Base-by-base conservation (phyloP, 176 grass and related monocot species). In the Areca catechu region DNA sequence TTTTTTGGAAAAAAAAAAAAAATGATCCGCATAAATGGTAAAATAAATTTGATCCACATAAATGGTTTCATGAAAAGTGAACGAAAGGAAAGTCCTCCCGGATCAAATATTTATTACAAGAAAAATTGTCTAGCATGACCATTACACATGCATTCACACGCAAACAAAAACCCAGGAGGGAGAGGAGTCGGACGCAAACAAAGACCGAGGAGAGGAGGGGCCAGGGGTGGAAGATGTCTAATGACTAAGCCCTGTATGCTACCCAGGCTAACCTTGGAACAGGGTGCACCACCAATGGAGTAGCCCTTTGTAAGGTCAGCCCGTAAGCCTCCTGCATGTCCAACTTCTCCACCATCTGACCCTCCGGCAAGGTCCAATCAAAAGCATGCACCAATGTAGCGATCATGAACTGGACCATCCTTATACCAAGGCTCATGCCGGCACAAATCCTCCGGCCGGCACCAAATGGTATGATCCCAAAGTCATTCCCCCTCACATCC, bases 291-390 rank as follows among this genome's bases (percentile, higher is more conserved):
- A 85, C 67, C 20, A 89, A 4, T 0, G 77, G 77, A 12, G 34
- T 65, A 0, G 81, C 77, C 3, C 86, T 37, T 56, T 85, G 86
- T 22, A 89, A 65, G 12, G 75, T 54, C 15, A 89, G 49, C 4
- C 66, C 72, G 1, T 75, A 89, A 0, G 77, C 65, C 70, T 89
- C 86, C 19, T 89, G 77, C 86, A 89, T 89, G 61, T 85, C 72
- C 17, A 89, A 3, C 59, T 66, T 76, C 22, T 79, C 70, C 0
- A 70, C 66, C 5, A 48, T 68, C 16, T 53, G 50, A 4, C 77
- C 77, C 1, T 43, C 6, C 2, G 74, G 70, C 50, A 89, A 2
- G 7, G 16, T 15, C 86, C 86, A 89, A 18, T 89, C 66, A 15
- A 89, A 89, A 0, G 56, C 71, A 7, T 89, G 86, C 29, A 82